Conservation (phyloP, 257 asterid genomes). For the Paulownia fortunei region DNA sequence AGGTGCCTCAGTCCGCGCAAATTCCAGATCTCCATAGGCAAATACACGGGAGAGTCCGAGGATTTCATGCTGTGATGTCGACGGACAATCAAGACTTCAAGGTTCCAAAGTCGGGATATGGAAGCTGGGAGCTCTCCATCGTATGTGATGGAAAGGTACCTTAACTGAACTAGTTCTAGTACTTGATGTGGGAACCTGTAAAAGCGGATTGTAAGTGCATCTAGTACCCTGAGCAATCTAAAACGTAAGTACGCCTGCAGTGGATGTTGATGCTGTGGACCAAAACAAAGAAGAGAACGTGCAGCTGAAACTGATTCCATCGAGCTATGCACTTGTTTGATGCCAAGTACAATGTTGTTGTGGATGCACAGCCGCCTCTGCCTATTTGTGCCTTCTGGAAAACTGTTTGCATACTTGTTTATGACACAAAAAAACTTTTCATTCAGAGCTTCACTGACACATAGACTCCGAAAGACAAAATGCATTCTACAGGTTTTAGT, state of each 20-base stretch:
- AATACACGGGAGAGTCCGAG: not conserved
- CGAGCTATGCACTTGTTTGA: not conserved
- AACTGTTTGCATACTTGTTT: not conserved
- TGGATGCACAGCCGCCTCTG: not conserved
- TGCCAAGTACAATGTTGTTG: not conserved
- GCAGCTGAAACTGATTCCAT: conserved; percentile 6
- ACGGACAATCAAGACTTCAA: not conserved
- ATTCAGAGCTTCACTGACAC: not conserved
- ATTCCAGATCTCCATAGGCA: not conserved
- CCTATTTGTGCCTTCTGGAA: not conserved
- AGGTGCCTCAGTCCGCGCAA: conserved; percentile 14
- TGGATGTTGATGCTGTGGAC: too few relatives aligned
- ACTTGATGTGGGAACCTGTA: too few relatives aligned
- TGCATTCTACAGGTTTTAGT: too few relatives aligned
- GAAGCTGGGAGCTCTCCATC: too few relatives aligned
- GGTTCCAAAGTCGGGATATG: too few relatives aligned
- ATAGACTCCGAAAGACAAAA: too few relatives aligned
- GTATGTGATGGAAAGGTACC: too few relatives aligned
- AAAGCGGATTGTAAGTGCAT: too few relatives aligned
- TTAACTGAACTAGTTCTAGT: too few relatives aligned
- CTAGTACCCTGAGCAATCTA: too few relatives aligned
- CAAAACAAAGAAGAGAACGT: too few relatives aligned
- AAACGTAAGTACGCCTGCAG: too few relatives aligned
- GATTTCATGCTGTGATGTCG: not conserved
- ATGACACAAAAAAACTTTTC: not conserved